A percentile compares a stretch with the other conserved stretches of the same genome.
These are phyloP conservation scores for Metarhizium anisopliae DNA, from an alignment of 2,329 filamentous ascomycete genomes.

Conservation along the genomic window DNA sequence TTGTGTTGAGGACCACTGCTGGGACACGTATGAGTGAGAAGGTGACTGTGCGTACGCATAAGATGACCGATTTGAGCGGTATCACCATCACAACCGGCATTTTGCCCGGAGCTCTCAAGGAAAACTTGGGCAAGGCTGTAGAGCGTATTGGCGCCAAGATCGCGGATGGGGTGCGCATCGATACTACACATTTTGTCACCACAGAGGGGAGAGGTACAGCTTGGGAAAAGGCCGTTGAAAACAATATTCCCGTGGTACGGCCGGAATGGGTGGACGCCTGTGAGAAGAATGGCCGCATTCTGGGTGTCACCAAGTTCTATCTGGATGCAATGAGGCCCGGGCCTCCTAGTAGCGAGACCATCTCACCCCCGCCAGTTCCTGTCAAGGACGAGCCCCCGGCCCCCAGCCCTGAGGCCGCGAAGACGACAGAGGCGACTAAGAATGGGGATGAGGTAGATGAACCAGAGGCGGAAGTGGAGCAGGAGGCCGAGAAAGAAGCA, in stretches of 20 bases:
- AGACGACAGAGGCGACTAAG: constrained; percentile 18
- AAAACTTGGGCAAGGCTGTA: constrained; percentile 65
- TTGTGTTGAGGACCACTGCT: constrained; percentile 82
- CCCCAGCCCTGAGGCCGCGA: constrained; percentile 9
- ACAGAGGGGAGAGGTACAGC: constrained; percentile 81
- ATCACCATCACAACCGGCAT: constrained; percentile 91
- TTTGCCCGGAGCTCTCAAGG: constrained; percentile 63
- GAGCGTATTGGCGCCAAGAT: constrained; percentile 89
- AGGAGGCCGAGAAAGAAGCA: no score
- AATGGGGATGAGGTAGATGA: constrained; percentile 13
- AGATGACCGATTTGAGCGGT: constrained; percentile 95
- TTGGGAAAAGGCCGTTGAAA: constrained; percentile 96
- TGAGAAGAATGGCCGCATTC: constrained; percentile 82
- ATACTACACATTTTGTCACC: constrained; percentile 97
- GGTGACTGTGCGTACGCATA: constrained; percentile 82
- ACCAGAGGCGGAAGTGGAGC: constrained; percentile 7
- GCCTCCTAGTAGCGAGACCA: constrained; percentile 27
- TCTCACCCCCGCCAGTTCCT: constrained; percentile 21
- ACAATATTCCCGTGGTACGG: constrained; percentile 93
- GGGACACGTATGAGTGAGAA: constrained; percentile 80
- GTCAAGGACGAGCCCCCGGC: constrained; percentile 14
- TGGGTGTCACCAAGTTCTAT: constrained; percentile 93
- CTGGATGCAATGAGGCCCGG: constrained; percentile 62
- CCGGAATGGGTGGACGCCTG: constrained; percentile 98
- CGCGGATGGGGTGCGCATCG: constrained; percentile 82